Conservation (phyloP, 2,329 filamentous ascomycete genomes). For the Calonectria multiphialidica region DNA sequence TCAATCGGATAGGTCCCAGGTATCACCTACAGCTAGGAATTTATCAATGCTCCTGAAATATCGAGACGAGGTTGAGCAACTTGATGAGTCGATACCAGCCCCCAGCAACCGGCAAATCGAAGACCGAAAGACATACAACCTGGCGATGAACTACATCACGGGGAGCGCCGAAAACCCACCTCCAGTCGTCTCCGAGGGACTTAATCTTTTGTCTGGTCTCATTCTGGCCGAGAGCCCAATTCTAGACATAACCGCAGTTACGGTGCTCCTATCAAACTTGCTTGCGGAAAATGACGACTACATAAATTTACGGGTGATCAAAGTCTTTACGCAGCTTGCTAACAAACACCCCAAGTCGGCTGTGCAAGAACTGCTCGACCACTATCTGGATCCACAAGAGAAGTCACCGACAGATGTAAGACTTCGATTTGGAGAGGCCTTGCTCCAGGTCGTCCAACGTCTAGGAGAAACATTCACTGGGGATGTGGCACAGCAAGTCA, state of each 20-base stretch:
- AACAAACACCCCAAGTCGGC: slow-evolving; percentile 72
- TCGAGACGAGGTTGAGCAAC: slow-evolving; percentile 64
- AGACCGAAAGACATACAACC: slow-evolving; percentile 71
- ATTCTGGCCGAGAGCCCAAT: slow-evolving; percentile 67
- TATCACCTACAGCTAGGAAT: slow-evolving; percentile 67
- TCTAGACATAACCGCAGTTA: slow-evolving; percentile 74
- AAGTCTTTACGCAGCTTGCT: slow-evolving; percentile 72
- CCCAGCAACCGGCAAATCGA: slow-evolving; percentile 65
- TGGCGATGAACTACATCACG: slow-evolving; percentile 75
- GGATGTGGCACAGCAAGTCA: slow-evolving; percentile 63
- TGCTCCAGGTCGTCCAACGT: slow-evolving; percentile 73
- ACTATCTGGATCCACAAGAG: slow-evolving; percentile 75
- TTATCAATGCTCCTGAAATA: slow-evolving; percentile 68
- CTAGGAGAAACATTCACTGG: slow-evolving; percentile 68
- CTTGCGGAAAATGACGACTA: slow-evolving; percentile 78
- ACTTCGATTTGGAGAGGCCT: slow-evolving; percentile 76
- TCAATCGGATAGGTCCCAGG: slow-evolving; percentile 50
- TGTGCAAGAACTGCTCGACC: slow-evolving; percentile 72
- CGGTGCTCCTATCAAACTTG: slow-evolving; percentile 73
- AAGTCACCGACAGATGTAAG: slow-evolving; percentile 71
- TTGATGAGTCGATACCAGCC: slow-evolving; percentile 50
- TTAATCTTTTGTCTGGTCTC: slow-evolving; percentile 70
- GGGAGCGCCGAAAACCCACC: slow-evolving; percentile 69
- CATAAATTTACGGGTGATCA: slow-evolving; percentile 77
- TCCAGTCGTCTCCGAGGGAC: slow-evolving; percentile 74